Evolutionary conservation across 257 asterid genomes (phyloP), one percentile per base, ranked within the genome.

Genomic region (Orobanche coerulescens): DNA sequence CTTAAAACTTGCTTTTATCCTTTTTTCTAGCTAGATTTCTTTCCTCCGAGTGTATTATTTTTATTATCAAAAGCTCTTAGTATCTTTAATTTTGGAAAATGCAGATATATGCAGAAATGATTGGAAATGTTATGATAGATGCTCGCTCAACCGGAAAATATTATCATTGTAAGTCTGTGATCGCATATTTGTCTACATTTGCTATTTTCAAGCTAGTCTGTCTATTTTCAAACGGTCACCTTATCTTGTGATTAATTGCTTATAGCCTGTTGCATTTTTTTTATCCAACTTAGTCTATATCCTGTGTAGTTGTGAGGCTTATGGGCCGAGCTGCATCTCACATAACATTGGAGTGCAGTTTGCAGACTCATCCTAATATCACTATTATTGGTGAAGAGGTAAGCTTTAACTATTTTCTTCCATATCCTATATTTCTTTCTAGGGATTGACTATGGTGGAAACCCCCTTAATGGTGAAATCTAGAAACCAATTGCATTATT

Each of bases 321-420:
- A 85, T 85, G 91, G 91, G 91, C 7, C 87, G 91, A 64, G 80
- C 95, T 62, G 95, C 95, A 61, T 85, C 95, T 63, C 95, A 85
- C 76, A 85, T 83, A 58, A 85, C 95, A 39, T 58, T 86, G 54
- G 95, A 86, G 78, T 86, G 95, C 67, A 90, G 88, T 60, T 60
- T 83, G 73, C 95, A 86, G 74, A 85, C 95, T 47, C 91, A 83
- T 74, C 88, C 95, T 25, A 86, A 86, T 76, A 51, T 86, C 58
- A 83, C 88, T 51, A 83, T 86, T 58, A 79, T 86, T 52, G 95
- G 95, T 58, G 95, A 86, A 79, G 95, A 86, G 95, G 95, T 85
- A 65, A 28, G 22, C 40, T n/a, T 39, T 58, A 23, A 14, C 34
- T 34, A 46, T 47, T 25, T 44, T 42, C n/a, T 43, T 33, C 3